Base-by-base conservation (phyloP, 768 basidiomycete species). In the Rhizopogon sp. region DNA sequence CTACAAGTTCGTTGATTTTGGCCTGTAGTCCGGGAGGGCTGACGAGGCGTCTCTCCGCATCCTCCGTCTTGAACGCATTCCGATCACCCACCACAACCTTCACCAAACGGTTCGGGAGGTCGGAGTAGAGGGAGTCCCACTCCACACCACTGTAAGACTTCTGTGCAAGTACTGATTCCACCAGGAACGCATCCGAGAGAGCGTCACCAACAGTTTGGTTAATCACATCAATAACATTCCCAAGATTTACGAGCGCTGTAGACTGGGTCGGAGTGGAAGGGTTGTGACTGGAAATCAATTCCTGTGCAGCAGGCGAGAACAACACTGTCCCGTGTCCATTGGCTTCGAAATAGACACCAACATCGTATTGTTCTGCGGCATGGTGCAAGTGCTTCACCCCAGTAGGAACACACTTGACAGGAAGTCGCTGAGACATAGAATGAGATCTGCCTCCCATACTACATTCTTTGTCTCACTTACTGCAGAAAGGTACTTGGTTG, bases 271-370 rank as follows among this genome's bases (percentile, higher is more conserved):
- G 85, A 2, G 91, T 91, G 40, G 83, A 80, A 2, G 96, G 88
- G 60, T 88, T 76, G 64, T 90, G 76, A 22, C 74, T 71, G 31
- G 73, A 63, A 40, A 99, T 76, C 43, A 69, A 79, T 22, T 81
- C 74, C 54, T 87, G 78, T 3, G 93, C 88, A 17, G 79, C 68
- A 6, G 79, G 81, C 11, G 97, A 98, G 75, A 99, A 98, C 53
- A 98, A 72, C 45, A 98, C 93, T 3, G 97, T 99, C 33, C 97
- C 97, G 63, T 99, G 97, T 2, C 97, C 97, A 67, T 99, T 99
- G 35, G 97, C 97, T 70, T 99, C 97, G 64, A 99, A 99, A 73
- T 99, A 99, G 43, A 99, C 92, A n/a, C 97, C 97, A 53, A 99
- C 80, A 66, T 93, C 82, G 71, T 87, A 98, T 63, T 85, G 83